Base-by-base conservation (phyloP, 2,329 filamentous ascomycete genomes). In the Aspergillus arachidicola region DNA sequence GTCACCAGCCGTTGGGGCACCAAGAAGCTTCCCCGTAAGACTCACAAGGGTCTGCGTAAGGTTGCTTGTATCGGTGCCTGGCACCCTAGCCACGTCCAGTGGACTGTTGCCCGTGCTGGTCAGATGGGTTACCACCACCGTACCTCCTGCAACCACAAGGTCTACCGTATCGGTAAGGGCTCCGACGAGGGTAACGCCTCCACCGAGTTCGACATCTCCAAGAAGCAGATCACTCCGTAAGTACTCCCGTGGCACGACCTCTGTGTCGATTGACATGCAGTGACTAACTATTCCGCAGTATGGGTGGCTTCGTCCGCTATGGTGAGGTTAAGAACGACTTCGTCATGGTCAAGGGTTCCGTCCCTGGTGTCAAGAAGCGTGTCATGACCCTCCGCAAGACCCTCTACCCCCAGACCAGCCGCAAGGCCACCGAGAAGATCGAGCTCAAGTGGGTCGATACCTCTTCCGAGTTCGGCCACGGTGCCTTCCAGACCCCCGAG, bases 401-500 rank as follows among this genome's bases (percentile, higher is more conserved):
- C 74, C 95, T 99, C 89, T 98, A 95, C 89, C 87, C 86, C 68
- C 95, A 99, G 89, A 98, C 94, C 76, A 97, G 91, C 80, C 89
- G 95, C 81, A 93, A 91, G 83, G 92, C 95, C 62, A 88, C 97
- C 79, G 95, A 99, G 91, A 98, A 99, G 92, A 92, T 98, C 82
- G 92, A 94, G 80, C 92, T 99, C 87, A 99, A 99, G 87, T 99
- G 95, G 95, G 99, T 99, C 91, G 95, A 99, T 80, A 99, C 95
- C 77, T 97, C 94, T 68, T 97, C 94, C 86, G 96, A 99, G 89
- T 99, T 99, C 84, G 95, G 95, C 84, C 95, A 99, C 87, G 95
- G 95, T 89, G 94, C 93, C 79, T 99, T 96, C 93, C 95, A 99
- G 88, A 99, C 95, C 70, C 86, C 91, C 73, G 91, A 92, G 80